Evolutionary conservation across 2,329 filamentous ascomycete species (phyloP).

Genomic region (Paramyrothecium sp.): DNA sequence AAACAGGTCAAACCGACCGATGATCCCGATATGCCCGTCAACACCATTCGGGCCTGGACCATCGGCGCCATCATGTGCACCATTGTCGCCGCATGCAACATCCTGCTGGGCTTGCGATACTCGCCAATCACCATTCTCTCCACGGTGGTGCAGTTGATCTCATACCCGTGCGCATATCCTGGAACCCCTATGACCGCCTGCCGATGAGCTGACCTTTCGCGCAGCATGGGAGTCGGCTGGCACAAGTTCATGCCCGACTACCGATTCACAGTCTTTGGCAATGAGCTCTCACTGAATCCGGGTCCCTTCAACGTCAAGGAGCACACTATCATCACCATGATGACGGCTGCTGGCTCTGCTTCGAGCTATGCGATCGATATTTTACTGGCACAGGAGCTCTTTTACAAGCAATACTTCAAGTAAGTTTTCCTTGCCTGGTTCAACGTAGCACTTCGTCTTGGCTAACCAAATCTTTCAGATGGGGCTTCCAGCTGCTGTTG

Average conservation of each 20-base stretch:
- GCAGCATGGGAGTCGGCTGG: conserved; percentile 38
- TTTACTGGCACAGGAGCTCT: conserved; percentile 39
- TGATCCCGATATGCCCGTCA: conserved; percentile 18
- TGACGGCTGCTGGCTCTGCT: conserved; percentile 52
- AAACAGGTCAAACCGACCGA: conserved; percentile 33
- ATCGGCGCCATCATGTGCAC: conserved; percentile 44
- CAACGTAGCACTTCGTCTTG: not conserved
- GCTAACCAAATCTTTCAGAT: conserved; percentile 41
- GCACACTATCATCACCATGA: conserved; percentile 51
- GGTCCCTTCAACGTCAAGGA: conserved; percentile 53
- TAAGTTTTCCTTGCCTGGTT: not conserved
- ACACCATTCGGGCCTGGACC: conserved; percentile 42
- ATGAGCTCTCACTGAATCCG: conserved; percentile 43
- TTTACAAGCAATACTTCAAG: conserved; percentile 28
- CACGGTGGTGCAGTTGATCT: conserved; percentile 37
- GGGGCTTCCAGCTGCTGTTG: conserved; percentile 56
- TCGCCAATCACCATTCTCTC: conserved; percentile 37
- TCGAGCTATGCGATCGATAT: conserved; percentile 41
- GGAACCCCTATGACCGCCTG: too few species aligned
- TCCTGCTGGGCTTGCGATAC: conserved; percentile 45
- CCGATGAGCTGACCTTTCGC: not conserved
- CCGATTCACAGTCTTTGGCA: conserved; percentile 38
- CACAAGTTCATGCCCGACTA: conserved; percentile 38
- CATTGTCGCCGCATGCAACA: conserved; percentile 42
- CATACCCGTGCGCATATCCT: conserved; percentile 26